Conservation (phyloP, 2,329 filamentous ascomycete species). For the Verticillium nubilum region DNA sequence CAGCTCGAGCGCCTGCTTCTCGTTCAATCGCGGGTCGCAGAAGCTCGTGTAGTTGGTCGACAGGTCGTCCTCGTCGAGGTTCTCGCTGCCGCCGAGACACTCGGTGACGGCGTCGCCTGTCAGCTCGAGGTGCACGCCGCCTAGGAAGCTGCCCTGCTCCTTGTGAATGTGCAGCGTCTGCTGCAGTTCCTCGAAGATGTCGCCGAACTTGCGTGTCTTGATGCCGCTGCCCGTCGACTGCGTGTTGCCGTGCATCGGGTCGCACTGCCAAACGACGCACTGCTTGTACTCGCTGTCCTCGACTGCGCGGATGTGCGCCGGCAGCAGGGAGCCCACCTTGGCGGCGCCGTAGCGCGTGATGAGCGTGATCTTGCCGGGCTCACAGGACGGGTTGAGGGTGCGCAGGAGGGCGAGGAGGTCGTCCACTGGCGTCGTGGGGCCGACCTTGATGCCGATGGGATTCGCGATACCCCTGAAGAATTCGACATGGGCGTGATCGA, state of each 20-base stretch:
- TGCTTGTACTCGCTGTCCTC: constrained; percentile 65
- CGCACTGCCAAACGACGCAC: constrained; percentile 90
- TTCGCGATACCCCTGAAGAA: constrained; percentile 97
- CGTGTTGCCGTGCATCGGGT: constrained; percentile 94
- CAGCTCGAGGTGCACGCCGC: constrained; percentile 90
- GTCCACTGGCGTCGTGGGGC: constrained; percentile 70
- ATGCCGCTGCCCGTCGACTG: constrained; percentile 66
- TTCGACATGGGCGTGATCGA: constrained; percentile 91
- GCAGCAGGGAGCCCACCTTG: constrained; percentile 71
- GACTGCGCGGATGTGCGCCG: constrained; percentile 82
- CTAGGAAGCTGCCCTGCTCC: constrained; percentile 77
- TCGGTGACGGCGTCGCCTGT: constrained; percentile 96
- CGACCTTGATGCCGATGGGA: constrained; percentile 94
- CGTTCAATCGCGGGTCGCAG: constrained; percentile 91
- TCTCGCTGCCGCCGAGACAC: constrained; percentile 86
- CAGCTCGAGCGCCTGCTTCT: constrained; percentile 94
- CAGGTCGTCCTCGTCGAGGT: constrained; percentile 80
- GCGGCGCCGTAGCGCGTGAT: constrained; percentile 90
- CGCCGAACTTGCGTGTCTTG: constrained; percentile 87
- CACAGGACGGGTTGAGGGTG: constrained; percentile 74
- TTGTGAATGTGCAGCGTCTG: constrained; percentile 82
- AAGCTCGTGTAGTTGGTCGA: constrained; percentile 91
- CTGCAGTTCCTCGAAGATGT: constrained; percentile 83
- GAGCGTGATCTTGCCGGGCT: constrained; percentile 88
- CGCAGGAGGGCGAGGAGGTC: constrained; percentile 79